Evolutionary conservation across 164 flowering plant species (phyloP).

Genomic region (Aristolochia californica): DNA sequence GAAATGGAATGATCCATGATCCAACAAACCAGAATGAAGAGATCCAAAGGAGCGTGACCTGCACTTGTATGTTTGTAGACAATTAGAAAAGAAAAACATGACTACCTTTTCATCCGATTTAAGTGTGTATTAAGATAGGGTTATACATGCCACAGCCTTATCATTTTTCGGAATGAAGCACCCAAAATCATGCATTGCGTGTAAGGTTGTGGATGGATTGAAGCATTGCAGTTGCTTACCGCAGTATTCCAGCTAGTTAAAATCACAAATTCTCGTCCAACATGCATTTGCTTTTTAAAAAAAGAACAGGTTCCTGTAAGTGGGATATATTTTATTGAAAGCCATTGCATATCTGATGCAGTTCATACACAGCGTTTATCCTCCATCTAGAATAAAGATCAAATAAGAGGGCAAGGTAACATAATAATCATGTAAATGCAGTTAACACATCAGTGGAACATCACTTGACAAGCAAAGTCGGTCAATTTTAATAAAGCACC

Average conservation of each 20-base stretch:
- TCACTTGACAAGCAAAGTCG: background rate
- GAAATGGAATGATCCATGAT: conserved; percentile 88
- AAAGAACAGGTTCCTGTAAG: no score
- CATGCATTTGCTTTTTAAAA: no score
- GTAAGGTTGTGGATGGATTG: no score
- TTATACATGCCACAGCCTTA: background rate
- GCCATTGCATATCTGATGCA: no score
- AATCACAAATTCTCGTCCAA: no score
- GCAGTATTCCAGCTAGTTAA: no score
- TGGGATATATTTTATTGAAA: no score
- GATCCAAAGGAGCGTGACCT: conserved; percentile 96
- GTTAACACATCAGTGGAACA: background rate
- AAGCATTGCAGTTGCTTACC: no score
- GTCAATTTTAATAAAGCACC: background rate
- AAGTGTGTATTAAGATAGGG: background rate
- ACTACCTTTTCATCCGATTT: background rate
- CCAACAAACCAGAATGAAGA: conserved; percentile 95
- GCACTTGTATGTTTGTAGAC: conserved; percentile 12
- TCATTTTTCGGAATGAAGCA: background rate
- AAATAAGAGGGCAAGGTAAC: background rate
- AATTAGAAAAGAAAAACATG: background rate
- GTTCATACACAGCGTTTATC: no score
- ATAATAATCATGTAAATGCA: background rate
- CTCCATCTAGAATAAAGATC: no score
- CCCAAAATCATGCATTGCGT: background rate